These are phyloP conservation scores for Nasturtium officinale DNA, from an alignment of 345 rosid genomes.

Conservation along the genomic window DNA sequence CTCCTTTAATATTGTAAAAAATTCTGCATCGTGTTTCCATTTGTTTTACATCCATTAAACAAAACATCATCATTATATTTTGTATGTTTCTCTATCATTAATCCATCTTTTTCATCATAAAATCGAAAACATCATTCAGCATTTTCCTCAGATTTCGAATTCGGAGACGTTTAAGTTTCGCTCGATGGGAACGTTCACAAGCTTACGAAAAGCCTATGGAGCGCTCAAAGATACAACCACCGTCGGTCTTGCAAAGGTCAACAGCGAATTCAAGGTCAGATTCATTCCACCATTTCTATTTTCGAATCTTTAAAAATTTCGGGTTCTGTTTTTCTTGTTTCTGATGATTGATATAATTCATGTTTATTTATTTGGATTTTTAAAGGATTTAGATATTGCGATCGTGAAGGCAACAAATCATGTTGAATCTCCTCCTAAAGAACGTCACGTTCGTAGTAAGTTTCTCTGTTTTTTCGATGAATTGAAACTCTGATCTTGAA, in stretches of 20 bases:
- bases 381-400: constrained; percentile 89
- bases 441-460: constrained; percentile 95
- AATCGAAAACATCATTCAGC: not conserved
- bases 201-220: constrained; percentile 91
- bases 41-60: constrained; percentile 10
- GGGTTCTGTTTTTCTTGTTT: not conserved
- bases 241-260: constrained; percentile 99
- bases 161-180: not conserved
- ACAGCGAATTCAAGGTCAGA: constrained; percentile 90
- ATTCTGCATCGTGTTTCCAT: constrained; percentile 22
- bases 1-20: constrained; percentile 5
- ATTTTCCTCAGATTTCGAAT: not conserved
- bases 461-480: not conserved
- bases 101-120: not conserved
- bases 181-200: constrained; percentile 73
- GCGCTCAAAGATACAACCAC: constrained; percentile 95
- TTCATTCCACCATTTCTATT: not conserved
- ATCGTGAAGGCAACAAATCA: constrained; percentile 97
- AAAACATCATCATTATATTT: too few species aligned
- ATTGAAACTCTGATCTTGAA: too few species aligned
- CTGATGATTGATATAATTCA: not conserved
- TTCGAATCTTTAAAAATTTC: not conserved
- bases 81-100: too few species aligned
- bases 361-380: constrained; percentile 7
- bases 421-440: constrained; percentile 92